Percentiles rank a stretch among this genome's conserved stretches.
These are phyloP conservation scores for Yamadazyma atlantica DNA, from an alignment of 1,139 yeast genomes.

Conservation along the genomic window DNA sequence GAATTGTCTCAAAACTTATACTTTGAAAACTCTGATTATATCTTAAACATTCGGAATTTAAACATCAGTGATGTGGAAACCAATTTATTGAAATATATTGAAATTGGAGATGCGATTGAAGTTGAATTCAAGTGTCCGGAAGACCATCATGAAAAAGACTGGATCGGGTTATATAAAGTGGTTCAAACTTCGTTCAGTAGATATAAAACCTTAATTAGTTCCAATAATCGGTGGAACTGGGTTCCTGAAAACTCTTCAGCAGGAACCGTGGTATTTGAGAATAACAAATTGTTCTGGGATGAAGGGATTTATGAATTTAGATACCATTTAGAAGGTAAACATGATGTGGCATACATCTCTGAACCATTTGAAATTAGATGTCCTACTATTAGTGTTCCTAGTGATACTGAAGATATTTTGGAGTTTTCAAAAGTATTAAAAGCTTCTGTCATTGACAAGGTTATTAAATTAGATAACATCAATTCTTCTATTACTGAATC, in stretches of 20 bases:
- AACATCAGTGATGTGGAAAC: slow-evolving; percentile 14
- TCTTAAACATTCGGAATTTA: slow-evolving; percentile 26
- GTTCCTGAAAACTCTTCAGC: slow-evolving; percentile 27
- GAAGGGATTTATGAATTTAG: slow-evolving; percentile 76
- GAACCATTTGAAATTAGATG: slow-evolving; percentile 67
- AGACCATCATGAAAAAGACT: slow-evolving; percentile 49
- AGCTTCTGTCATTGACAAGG: slow-evolving; percentile 29
- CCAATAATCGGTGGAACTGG: slow-evolving; percentile 72
- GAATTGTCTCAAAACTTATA: slow-evolving; percentile 43
- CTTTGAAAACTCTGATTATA: slow-evolving; percentile 40
- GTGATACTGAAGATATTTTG: slow-evolving; percentile 17
- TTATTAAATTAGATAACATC: slow-evolving; percentile 26
- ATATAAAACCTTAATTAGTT: slow-evolving; percentile 59
- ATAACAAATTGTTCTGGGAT: slow-evolving; percentile 59
- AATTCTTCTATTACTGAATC: slow-evolving; percentile 27
- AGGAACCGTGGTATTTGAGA: slow-evolving; percentile 56
- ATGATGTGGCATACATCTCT: slow-evolving; percentile 67
- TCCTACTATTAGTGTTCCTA: slow-evolving; percentile 41
- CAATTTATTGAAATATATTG: slow-evolving; percentile 23
- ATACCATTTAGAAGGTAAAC: slow-evolving; percentile 69
- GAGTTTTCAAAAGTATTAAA: slow-evolving; percentile 36
- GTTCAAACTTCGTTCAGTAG: slow-evolving; percentile 61
- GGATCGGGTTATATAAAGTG: slow-evolving; percentile 78
- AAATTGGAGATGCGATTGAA: slow-evolving; percentile 54
- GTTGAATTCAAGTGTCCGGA: slow-evolving; percentile 60